A percentile compares a stretch with the other conserved stretches of the same genome.
These are phyloP conservation scores for Naganishia cerealis DNA, from an alignment of 1,284 basidiomycete species.

Conservation along the genomic window DNA sequence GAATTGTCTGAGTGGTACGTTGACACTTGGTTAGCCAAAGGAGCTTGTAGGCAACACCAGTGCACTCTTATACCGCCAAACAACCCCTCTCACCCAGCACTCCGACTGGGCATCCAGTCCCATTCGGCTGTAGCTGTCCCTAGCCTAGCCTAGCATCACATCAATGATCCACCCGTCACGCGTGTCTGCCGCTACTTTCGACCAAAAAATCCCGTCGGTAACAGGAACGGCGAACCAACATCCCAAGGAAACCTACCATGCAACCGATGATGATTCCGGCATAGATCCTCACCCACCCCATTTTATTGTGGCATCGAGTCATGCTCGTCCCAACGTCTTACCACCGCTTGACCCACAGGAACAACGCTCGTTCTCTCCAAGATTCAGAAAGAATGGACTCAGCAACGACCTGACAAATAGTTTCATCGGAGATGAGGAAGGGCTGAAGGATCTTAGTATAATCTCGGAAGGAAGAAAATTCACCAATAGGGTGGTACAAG, in stretches of 20 bases:
- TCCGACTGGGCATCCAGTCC: no score
- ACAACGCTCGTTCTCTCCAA: not conserved
- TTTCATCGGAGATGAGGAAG: not conserved
- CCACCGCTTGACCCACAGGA: not conserved
- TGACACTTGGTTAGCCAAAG: constrained; percentile 1
- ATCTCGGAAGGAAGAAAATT: not conserved
- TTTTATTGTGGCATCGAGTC: not conserved
- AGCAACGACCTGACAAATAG: not conserved
- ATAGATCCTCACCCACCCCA: not conserved
- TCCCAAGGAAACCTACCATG: not conserved
- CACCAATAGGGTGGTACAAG: not conserved
- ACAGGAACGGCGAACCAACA: not conserved
- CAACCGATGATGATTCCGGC: not conserved
- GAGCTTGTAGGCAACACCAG: not conserved
- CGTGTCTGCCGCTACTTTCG: no score
- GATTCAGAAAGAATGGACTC: not conserved
- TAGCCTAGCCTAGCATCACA: no score
- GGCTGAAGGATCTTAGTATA: not conserved
- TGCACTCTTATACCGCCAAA: no score
- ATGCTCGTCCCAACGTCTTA: not conserved
- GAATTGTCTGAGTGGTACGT: not conserved
- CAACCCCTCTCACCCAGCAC: no score
- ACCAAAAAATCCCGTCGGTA: no score
- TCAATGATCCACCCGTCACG: not conserved
- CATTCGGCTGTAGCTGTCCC: no score